Conservation (phyloP, 2,329 filamentous ascomycete genomes). For the Pyricularia grisea region DNA sequence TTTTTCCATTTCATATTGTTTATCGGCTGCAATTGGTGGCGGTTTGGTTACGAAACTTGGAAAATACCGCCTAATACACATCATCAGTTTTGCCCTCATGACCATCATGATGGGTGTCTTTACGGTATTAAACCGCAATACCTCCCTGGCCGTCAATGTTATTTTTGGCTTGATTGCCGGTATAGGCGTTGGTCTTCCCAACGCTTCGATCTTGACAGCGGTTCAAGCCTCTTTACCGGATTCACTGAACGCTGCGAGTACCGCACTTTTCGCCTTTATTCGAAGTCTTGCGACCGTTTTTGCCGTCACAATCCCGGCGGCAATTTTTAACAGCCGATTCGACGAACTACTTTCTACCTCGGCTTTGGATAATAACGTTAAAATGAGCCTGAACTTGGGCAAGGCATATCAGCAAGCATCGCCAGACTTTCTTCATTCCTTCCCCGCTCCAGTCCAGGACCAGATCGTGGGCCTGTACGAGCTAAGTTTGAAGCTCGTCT, state of each 20-base stretch:
- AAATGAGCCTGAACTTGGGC: neutral
- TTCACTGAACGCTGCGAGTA: slow-evolving; percentile 24
- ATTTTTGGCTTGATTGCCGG: slow-evolving; percentile 29
- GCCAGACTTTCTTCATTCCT: neutral
- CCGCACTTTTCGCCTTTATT: slow-evolving; percentile 33
- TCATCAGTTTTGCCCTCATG: slow-evolving; percentile 17
- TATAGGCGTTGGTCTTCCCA: slow-evolving; percentile 29
- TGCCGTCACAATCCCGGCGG: slow-evolving; percentile 32
- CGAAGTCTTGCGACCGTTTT: slow-evolving; percentile 36
- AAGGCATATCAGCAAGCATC: neutral
- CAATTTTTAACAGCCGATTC: slow-evolving; percentile 24
- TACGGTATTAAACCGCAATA: slow-evolving; percentile 23
- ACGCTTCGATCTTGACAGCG: slow-evolving; percentile 31
- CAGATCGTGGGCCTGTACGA: neutral
- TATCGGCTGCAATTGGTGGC: slow-evolving; percentile 8
- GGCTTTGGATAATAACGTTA: neutral
- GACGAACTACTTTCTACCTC: neutral
- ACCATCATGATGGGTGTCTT: slow-evolving; percentile 25
- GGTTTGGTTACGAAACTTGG: slow-evolving; percentile 16
- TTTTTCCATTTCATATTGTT: neutral
- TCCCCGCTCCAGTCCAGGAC: neutral
- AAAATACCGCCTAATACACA: slow-evolving; percentile 13
- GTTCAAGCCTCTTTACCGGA: slow-evolving; percentile 29
- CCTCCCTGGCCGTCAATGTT: slow-evolving; percentile 28
- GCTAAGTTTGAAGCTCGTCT: neutral